Percentiles rank a stretch among this genome's conserved stretches.
Evolutionary conservation across 2,329 filamentous ascomycete species (phyloP).

Genomic region (Hymenoscyphus fraxineus): DNA sequence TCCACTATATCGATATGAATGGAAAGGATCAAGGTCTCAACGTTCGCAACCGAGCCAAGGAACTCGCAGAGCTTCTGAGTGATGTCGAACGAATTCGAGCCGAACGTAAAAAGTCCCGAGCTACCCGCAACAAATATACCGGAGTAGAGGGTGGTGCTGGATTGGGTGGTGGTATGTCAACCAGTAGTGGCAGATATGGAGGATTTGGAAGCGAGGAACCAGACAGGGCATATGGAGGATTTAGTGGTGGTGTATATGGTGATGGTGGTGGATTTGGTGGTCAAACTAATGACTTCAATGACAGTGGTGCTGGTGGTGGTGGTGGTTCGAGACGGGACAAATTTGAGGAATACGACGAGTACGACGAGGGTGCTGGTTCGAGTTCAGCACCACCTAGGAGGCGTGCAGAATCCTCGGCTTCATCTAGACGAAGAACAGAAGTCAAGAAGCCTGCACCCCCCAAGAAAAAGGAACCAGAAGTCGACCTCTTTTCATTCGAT

Average conservation of each 20-base stretch:
- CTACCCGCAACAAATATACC: conserved; percentile 90
- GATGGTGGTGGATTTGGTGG: conserved; percentile 93
- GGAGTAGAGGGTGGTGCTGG: conserved; percentile 81
- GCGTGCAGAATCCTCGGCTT: conserved; percentile 28
- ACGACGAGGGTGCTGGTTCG: conserved; percentile 67
- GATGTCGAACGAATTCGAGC: conserved; percentile 84
- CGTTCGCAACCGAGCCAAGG: conserved; percentile 93
- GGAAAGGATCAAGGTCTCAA: conserved; percentile 99
- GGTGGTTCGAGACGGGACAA: conserved; percentile 56
- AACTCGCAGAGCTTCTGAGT: conserved; percentile 86
- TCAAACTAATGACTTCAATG: conserved; percentile 66
- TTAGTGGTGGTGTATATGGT: conserved; percentile 77
- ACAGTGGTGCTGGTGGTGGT: conserved; percentile 39
- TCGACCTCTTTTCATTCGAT: conserved; percentile 90
- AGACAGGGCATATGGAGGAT: conserved; percentile 53
- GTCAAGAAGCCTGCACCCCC: conserved; percentile 64
- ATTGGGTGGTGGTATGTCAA: conserved; percentile 52
- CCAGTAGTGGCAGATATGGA: conserved; percentile 56
- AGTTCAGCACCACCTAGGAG: conserved; percentile 40
- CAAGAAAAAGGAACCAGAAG: conserved; percentile 83
- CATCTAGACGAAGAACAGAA: conserved; percentile 39
- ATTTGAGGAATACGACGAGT: conserved; percentile 97
- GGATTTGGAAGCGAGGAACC: conserved; percentile 88
- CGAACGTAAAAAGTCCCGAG: conserved; percentile 83
- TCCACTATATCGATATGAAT: conserved; percentile 93